Base-by-base conservation (phyloP, 164 flowering plant genomes). In the Magnolia changhungtana region DNA sequence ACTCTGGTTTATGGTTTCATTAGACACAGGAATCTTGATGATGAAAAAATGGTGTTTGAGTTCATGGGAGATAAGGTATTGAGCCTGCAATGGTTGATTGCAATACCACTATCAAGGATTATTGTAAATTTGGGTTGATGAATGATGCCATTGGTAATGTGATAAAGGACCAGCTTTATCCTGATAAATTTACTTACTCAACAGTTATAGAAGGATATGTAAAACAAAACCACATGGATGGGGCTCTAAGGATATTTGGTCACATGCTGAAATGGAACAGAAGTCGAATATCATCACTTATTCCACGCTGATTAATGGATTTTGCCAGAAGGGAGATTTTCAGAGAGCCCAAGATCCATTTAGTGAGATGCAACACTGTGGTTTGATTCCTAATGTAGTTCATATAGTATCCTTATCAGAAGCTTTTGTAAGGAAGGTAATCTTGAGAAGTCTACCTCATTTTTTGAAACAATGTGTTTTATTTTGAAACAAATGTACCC, bases 81-180 rank as follows among this genome's bases (percentile, higher is more conserved):
- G 75, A 87, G 72, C 91, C 84, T 73, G 93, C 82, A 71, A 73
- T 85, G 72, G 90, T 90, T 67, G 89, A 85, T 18, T 90, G 85
- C 80, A 94, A 91, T 80, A 85, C 90, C 74, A 87, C 92, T 90
- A 88, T 94, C 72, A 94, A 92, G 84, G 97, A 93, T 65, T 92
- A 82, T 77, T 89, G 97, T 80, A 91, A 85, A 81, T 83, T 80
- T 82, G 94, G 98, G 61, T 82, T 77, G 91, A 88, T 94, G 90
- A 82, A 82, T 14, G 88, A 90, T 74, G 92, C 98, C 80, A 29
- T 92, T 13, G 75, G 77, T 73, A 84, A 71, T 74, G 89, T 92
- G 96, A 74, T 67, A 27, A 71, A 83, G 67, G 67, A 51, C 20
- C 75, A 77, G 49, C 79, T 86, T 72, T 65, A 16, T 67, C 97